Conservation (phyloP, 768 basidiomycete species). For the Naganishia randhawae region DNA sequence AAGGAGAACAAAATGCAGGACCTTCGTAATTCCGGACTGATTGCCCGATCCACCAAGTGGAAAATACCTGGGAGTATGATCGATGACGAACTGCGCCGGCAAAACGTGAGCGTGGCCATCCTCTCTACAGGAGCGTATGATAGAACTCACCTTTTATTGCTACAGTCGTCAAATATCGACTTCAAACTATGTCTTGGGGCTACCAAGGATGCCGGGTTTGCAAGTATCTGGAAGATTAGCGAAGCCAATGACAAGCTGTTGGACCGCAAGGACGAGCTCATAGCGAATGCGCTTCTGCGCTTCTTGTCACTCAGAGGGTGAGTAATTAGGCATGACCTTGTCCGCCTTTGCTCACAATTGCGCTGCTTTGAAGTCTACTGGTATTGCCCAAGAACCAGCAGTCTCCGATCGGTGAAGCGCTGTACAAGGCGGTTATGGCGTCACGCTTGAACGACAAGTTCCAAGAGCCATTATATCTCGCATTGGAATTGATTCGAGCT, state of each 20-base stretch:
- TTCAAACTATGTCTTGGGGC: conserved; percentile 91
- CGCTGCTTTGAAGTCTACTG: not conserved
- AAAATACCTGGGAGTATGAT: conserved; percentile 77
- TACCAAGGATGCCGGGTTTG: conserved; percentile 73
- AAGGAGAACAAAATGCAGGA: conserved; percentile 51
- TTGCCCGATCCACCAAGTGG: conserved; percentile 56
- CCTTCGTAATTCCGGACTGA: conserved; percentile 7
- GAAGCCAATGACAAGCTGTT: conserved; percentile 57
- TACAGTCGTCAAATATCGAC: conserved; percentile 92
- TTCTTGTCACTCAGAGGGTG: conserved; percentile 95
- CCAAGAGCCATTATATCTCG: conserved; percentile 91
- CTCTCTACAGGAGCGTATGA: too few species aligned
- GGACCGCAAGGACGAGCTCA: conserved; percentile 97
- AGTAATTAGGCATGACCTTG: conserved; percentile 44
- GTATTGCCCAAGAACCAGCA: conserved; percentile 63
- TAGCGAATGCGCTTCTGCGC: conserved; percentile 97
- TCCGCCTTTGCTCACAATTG: not conserved
- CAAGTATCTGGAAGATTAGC: conserved; percentile 68
- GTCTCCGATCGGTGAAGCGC: conserved; percentile 82
- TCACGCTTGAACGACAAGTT: conserved; percentile 94
- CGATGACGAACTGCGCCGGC: conserved; percentile 90
- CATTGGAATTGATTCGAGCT: conserved; percentile 91
- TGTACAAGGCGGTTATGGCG: conserved; percentile 72
- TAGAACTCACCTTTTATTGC: not conserved
- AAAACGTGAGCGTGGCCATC: conserved; percentile 67